Conservation (phyloP, 257 asterid genomes). For the Petrea volubilis region DNA sequence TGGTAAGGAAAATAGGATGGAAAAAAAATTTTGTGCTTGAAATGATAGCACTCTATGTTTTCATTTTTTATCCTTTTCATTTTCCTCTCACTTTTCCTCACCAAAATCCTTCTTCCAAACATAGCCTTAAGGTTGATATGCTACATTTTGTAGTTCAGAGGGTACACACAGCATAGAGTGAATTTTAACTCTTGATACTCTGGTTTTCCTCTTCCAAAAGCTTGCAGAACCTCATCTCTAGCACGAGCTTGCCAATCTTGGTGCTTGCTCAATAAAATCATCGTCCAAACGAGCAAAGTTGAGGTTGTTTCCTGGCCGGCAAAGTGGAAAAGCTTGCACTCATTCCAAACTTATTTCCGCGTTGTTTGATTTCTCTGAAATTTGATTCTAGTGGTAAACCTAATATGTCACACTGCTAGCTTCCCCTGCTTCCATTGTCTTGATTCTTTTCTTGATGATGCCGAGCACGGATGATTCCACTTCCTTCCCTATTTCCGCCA, state of each 20-base stretch:
- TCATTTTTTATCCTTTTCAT: no score
- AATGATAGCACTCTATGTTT: no score
- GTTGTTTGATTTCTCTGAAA: constrained; percentile 26
- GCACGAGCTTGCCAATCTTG: constrained; percentile 39
- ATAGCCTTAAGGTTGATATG: no score
- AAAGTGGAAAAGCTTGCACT: constrained; percentile 44
- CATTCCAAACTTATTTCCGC: constrained; percentile 29
- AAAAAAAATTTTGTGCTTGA: no score
- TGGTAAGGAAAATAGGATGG: no score
- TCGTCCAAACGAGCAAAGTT: constrained; percentile 37
- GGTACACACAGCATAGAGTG: no score
- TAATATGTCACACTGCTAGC: constrained; percentile 24
- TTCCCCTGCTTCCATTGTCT: constrained; percentile 29
- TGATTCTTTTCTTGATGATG: constrained; percentile 28
- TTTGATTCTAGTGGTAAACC: constrained; percentile 37
- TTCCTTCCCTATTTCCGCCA: constrained; percentile 27
- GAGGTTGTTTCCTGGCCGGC: constrained; percentile 47
- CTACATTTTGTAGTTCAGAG: no score
- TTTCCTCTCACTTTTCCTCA: no score
- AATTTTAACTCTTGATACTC: constrained; percentile 29
- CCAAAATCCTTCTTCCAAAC: no score
- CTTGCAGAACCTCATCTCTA: constrained; percentile 32
- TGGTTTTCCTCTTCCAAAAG: constrained; percentile 20
- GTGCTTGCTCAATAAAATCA: constrained; percentile 34
- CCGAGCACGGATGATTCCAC: constrained; percentile 20